Evolutionary conservation across 176 grass and related monocot genomes (phyloP).

Genomic region (Carex myosuroides): DNA sequence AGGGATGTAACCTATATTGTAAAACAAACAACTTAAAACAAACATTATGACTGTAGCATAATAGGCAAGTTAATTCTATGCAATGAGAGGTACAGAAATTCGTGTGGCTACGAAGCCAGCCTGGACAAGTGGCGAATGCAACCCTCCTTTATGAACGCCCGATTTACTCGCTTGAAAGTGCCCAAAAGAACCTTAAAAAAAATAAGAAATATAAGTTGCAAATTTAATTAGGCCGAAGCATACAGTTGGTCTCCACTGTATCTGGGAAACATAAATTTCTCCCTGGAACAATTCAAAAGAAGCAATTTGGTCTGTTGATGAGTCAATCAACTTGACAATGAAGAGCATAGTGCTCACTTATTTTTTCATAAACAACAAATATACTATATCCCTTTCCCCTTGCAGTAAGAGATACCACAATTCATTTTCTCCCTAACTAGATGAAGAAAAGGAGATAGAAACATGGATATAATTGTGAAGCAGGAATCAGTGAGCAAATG

Average conservation of each 20-base stretch:
- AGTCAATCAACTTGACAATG: background rate
- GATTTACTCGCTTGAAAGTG: conserved; percentile 98
- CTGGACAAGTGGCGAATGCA: conserved; percentile 68
- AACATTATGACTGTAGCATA: conserved; percentile 6
- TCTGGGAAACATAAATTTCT: background rate
- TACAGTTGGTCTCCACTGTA: background rate
- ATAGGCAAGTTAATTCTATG: background rate
- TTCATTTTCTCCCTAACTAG: background rate
- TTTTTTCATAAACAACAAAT: background rate
- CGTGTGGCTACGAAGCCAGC: conserved; percentile 92
- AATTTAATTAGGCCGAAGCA: background rate
- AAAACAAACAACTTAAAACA: conserved; percentile 4
- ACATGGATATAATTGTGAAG: background rate
- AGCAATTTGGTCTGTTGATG: background rate
- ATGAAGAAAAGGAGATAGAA: background rate
- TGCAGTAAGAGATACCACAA: background rate
- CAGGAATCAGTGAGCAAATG: background rate
- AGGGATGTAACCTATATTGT: conserved; percentile 77
- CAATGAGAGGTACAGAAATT: conserved; percentile 63
- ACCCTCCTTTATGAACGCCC: conserved; percentile 79
- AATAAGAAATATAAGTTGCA: background rate
- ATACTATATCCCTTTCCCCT: background rate
- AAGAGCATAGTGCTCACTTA: background rate
- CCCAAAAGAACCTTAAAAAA: conserved; percentile 81
- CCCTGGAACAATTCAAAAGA: background rate